Conservation (phyloP, 805 yeast species). For the Nakazawaea anatomiae region DNA sequence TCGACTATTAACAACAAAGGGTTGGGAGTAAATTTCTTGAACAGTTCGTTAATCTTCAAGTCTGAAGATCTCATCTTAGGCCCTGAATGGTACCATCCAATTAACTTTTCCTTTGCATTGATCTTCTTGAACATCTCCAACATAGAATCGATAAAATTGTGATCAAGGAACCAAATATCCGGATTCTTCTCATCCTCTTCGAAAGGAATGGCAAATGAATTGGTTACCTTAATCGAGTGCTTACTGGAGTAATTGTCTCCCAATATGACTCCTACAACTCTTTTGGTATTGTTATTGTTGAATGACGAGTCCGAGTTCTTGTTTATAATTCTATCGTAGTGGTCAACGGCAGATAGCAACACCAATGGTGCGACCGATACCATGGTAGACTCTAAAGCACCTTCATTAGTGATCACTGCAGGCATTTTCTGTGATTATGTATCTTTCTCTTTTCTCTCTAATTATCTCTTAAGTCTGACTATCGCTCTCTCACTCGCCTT, state of each 20-base stretch:
- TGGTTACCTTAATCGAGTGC: conserved; percentile 64
- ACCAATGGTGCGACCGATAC: conserved; percentile 96
- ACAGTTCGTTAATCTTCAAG: conserved; percentile 82
- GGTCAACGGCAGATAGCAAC: conserved; percentile 89
- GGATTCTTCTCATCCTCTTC: conserved; percentile 94
- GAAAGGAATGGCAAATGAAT: conserved; percentile 95
- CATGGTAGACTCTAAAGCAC: conserved; percentile 38
- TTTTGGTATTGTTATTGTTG: conserved; percentile 46
- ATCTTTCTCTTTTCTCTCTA: too few relatives aligned
- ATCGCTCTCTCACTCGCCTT: conserved; percentile 6
- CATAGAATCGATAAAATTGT: conserved; percentile 93
- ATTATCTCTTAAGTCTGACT: too few relatives aligned
- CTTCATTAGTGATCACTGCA: conserved; percentile 28
- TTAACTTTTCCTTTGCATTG: conserved; percentile 90
- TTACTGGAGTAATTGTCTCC: conserved; percentile 62
- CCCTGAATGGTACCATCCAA: conserved; percentile 99
- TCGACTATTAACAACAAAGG: conserved; percentile 89
- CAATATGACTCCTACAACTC: conserved; percentile 90
- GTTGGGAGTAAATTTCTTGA: conserved; percentile 73
- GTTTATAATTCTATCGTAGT: conserved; percentile 81
- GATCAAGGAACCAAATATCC: conserved; percentile 95
- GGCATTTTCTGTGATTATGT: conserved; percentile 12
- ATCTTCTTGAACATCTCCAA: conserved; percentile 96
- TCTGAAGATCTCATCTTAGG: conserved; percentile 88
- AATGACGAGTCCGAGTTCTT: conserved; percentile 16